phyloP scores from a whole-genome alignment of 2,329 filamentous ascomycete species.

The Neonectria sp. region DNA sequence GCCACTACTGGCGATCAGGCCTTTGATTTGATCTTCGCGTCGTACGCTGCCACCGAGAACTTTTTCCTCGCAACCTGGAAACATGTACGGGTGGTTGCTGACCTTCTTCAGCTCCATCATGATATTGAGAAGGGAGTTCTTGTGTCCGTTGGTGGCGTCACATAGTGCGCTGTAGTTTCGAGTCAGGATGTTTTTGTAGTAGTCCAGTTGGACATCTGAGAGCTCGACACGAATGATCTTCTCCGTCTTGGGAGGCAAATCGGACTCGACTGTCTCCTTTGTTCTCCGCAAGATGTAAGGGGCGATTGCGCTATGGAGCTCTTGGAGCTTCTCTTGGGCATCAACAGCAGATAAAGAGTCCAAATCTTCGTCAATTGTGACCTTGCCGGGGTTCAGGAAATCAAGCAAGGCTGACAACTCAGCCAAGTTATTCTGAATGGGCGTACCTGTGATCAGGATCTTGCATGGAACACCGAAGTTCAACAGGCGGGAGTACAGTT shows the following conservation, averaged over 20 bases:
- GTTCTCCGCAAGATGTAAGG: slow-evolving; percentile 96
- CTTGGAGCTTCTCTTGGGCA: slow-evolving; percentile 88
- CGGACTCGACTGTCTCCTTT: slow-evolving; percentile 97
- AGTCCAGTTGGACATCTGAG: slow-evolving; percentile 95
- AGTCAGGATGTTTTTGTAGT: slow-evolving; percentile 99
- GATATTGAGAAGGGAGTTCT: slow-evolving; percentile 95
- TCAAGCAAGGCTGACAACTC: slow-evolving; percentile 95
- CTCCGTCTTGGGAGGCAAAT: slow-evolving; percentile 96
- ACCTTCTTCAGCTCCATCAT: slow-evolving; percentile 99
- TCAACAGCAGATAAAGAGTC: slow-evolving; percentile 83
- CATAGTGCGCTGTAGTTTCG: slow-evolving; percentile 96
- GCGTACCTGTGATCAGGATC: slow-evolving; percentile 95
- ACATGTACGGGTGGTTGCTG: slow-evolving; percentile 99
- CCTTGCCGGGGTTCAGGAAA: slow-evolving; percentile 95
- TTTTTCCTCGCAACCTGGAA: slow-evolving; percentile 91
- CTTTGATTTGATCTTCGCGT: slow-evolving; percentile 92
- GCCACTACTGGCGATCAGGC: slow-evolving; percentile 95
- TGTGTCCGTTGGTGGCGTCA: slow-evolving; percentile 90
- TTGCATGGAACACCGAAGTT: slow-evolving; percentile 91
- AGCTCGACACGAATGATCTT: slow-evolving; percentile 99
- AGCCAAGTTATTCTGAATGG: slow-evolving; percentile 96
- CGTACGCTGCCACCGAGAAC: slow-evolving; percentile 85
- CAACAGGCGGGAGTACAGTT: slow-evolving; percentile 88
- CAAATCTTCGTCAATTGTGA: slow-evolving; percentile 94
- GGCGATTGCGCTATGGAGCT: slow-evolving; percentile 88